These are phyloP conservation scores for Myxozyma lipomycoides DNA, from an alignment of 805 yeast genomes.

Conservation along the genomic window DNA sequence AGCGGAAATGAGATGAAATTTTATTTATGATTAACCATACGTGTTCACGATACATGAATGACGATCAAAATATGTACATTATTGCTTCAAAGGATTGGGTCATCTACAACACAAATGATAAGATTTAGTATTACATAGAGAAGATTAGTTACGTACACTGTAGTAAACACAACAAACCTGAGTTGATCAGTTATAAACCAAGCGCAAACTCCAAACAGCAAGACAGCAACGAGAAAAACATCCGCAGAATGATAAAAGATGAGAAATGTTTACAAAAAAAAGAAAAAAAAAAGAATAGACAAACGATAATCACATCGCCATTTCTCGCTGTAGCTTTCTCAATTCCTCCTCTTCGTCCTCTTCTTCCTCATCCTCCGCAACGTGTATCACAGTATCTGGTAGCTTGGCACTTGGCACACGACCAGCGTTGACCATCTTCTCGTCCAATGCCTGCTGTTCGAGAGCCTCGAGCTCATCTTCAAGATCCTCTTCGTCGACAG, in stretches of 20 bases:
- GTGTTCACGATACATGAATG: too few species aligned
- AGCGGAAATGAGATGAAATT: too few species aligned
- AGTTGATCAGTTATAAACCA: neutral
- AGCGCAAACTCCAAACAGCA: neutral
- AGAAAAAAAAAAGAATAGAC: neutral
- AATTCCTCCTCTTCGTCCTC: slow-evolving; percentile 43
- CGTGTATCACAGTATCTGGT: slow-evolving; percentile 34
- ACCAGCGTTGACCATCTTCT: slow-evolving; percentile 43
- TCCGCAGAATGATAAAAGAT: neutral
- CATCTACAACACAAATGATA: too few species aligned
- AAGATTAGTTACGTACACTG: too few species aligned
- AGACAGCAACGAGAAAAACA: neutral
- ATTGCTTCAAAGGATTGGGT: too few species aligned
- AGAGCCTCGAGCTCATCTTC: slow-evolving; percentile 90
- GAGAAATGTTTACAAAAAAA: neutral
- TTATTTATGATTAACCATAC: too few species aligned
- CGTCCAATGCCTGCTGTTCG: slow-evolving; percentile 75
- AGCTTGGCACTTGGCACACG: slow-evolving; percentile 30
- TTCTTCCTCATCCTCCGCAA: slow-evolving; percentile 25
- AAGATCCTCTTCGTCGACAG: slow-evolving; percentile 67
- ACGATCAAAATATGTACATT: too few species aligned
- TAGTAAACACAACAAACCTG: too few species aligned
- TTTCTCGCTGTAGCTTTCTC: slow-evolving; percentile 43
- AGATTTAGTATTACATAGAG: too few species aligned
- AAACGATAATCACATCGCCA: slow-evolving; percentile 37